These are phyloP conservation scores for Ceratocystis ficicola DNA, from an alignment of 2,329 filamentous ascomycete species.

Conservation along the genomic window DNA sequence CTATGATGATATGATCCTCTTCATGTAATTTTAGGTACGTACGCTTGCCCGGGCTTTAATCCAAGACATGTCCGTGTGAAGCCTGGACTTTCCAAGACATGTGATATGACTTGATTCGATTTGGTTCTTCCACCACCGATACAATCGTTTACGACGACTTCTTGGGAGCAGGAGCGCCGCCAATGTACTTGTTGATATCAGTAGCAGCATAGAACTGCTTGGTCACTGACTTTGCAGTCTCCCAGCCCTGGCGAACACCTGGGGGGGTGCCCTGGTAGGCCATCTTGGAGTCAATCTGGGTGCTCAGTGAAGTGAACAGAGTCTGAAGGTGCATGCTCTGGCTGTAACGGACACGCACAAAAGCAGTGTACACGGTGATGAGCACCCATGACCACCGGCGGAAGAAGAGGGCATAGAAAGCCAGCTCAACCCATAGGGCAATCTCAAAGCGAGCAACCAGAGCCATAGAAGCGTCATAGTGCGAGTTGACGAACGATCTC, in stretches of 20 bases:
- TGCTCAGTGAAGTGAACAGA: constrained; percentile 59
- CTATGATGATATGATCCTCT: neutral
- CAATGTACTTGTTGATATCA: constrained; percentile 19
- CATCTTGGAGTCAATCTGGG: constrained; percentile 67
- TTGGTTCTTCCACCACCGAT: neutral
- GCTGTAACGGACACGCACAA: constrained; percentile 77
- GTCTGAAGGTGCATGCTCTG: constrained; percentile 91
- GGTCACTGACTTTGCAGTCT: constrained; percentile 57
- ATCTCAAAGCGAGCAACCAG: constrained; percentile 85
- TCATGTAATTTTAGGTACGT: constrained; percentile 4
- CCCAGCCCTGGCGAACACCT: constrained; percentile 66
- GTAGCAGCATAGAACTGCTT: constrained; percentile 68
- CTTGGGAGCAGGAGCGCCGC: constrained; percentile 33
- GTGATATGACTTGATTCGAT: neutral
- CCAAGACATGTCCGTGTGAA: neutral
- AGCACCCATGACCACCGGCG: constrained; percentile 84
- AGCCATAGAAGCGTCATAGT: constrained; percentile 94
- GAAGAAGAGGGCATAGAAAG: constrained; percentile 75
- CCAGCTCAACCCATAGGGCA: constrained; percentile 68
- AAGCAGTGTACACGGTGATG: constrained; percentile 72
- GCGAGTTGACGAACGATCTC: constrained; percentile 89
- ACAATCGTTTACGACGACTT: constrained; percentile 37
- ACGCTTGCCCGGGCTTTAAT: neutral
- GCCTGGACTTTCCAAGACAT: neutral
- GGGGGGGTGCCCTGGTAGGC: constrained; percentile 81